These are phyloP conservation scores for Papiliotrema laurentii DNA, from an alignment of 1,284 basidiomycete genomes.

Conservation along the genomic window DNA sequence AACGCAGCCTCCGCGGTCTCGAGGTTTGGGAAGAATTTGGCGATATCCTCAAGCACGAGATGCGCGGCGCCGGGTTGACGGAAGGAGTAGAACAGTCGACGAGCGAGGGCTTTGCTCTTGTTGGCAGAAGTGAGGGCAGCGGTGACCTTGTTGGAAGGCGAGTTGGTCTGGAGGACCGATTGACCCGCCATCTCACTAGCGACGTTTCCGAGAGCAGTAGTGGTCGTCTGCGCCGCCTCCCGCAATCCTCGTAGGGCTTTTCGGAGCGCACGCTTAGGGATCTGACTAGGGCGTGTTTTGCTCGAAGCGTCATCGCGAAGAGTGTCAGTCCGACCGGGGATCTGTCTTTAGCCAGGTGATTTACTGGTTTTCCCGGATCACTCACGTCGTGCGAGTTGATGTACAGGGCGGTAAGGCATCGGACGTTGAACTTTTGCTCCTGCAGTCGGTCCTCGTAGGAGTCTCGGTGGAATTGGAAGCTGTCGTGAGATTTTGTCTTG, in stretches of 20 bases:
- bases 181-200: conserved; percentile 54
- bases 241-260: conserved; percentile 68
- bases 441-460: conserved; percentile 82
- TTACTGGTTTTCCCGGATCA: not conserved
- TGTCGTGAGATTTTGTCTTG: conserved; percentile 3
- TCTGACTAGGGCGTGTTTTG: conserved; percentile 50
- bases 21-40: conserved; percentile 62
- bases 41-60: conserved; percentile 67
- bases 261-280: conserved; percentile 64
- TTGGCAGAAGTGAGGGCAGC: conserved; percentile 72
- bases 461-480: conserved; percentile 67
- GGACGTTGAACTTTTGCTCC: conserved; percentile 76
- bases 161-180: conserved; percentile 80
- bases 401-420: conserved; percentile 70
- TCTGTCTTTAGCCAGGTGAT: too few relatives aligned
- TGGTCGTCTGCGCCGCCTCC: conserved; percentile 70
- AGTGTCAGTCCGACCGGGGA: conserved; percentile 65
- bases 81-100: conserved; percentile 84
- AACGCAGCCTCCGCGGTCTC: conserved; percentile 67
- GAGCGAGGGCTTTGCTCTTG: conserved; percentile 78
- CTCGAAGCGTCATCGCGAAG: conserved; percentile 51
- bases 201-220: conserved; percentile 70
- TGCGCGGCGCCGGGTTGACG: conserved; percentile 59
- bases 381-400: conserved; percentile 61
- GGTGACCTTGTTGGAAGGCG: conserved; percentile 74